phyloP scores from a whole-genome alignment of 2,329 filamentous ascomycete species.

The Beauveria pseudobassiana region DNA sequence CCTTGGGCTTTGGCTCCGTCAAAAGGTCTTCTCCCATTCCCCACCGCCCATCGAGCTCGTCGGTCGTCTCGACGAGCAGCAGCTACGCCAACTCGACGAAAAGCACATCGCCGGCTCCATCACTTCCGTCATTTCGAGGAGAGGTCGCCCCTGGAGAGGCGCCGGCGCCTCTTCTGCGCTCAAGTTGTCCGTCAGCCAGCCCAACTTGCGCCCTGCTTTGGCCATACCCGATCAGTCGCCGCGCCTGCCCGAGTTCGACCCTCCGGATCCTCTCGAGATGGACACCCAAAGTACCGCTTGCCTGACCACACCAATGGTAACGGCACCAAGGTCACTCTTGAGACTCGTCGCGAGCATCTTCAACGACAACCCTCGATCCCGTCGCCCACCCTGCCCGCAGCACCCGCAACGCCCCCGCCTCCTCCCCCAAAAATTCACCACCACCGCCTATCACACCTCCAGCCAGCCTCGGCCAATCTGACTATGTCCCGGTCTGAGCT shows the following conservation, averaged over 20 bases:
- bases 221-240: constrained; percentile 23
- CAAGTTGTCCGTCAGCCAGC: constrained; percentile 18
- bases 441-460: constrained; percentile 25
- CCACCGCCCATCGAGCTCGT: constrained; percentile 37
- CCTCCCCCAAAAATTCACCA: constrained; percentile 34
- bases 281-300: constrained; percentile 66
- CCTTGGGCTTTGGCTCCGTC: constrained; percentile 49
- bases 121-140: constrained; percentile 48
- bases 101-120: constrained; percentile 52
- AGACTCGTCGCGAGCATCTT: constrained; percentile 51
- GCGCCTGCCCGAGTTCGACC: constrained; percentile 45
- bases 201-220: constrained; percentile 18
- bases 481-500: constrained; percentile 42
- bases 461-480: constrained; percentile 22
- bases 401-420: constrained; percentile 26
- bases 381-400: constrained; percentile 24
- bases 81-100: constrained; percentile 62
- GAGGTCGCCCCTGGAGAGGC: constrained; percentile 67
- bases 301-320: constrained; percentile 64
- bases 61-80: constrained; percentile 63
- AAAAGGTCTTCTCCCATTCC: constrained; percentile 27
- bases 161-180: constrained; percentile 33
- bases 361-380: constrained; percentile 39
- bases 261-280: constrained; percentile 48
- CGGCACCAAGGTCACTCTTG: constrained; percentile 55